Evolutionary conservation across 257 asterid genomes (phyloP).

Genomic region (Solanum neorickii): DNA sequence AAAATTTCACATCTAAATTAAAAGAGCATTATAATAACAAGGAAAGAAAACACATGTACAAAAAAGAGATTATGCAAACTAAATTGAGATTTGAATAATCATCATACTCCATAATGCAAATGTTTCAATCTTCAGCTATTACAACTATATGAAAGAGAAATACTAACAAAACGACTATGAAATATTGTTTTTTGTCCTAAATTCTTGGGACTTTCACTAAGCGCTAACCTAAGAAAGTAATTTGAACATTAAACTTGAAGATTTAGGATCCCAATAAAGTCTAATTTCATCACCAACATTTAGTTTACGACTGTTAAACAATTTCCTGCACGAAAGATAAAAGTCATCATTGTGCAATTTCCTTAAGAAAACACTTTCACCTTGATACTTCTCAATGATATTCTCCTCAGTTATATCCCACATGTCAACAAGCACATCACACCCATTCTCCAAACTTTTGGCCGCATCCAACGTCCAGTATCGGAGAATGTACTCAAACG

Average conservation of each 20-base stretch:
- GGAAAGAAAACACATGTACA: no score
- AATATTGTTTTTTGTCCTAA: neutral
- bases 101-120: no score
- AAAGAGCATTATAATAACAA: no score
- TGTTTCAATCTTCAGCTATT: no score
- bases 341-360: conserved; percentile 14
- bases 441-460: conserved; percentile 13
- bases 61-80: no score
- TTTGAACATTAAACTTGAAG: conserved; percentile 14
- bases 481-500: conserved; percentile 30
- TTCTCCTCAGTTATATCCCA: conserved; percentile 38
- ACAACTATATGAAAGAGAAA: neutral
- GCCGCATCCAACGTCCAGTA: conserved; percentile 33
- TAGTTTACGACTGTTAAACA: conserved; percentile 16
- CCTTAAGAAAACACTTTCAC: conserved; percentile 9
- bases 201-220: neutral
- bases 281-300: conserved; percentile 29
- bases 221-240: neutral
- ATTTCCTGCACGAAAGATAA: conserved; percentile 13
- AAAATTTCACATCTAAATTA: no score
- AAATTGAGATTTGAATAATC: no score
- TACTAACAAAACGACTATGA: neutral
- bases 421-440: conserved; percentile 11
- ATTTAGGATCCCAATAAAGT: conserved; percentile 29
- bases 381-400: conserved; percentile 12